phyloP scores from a whole-genome alignment of 371 early-diverging fungal genomes.

The Lichtheimia ornata region DNA sequence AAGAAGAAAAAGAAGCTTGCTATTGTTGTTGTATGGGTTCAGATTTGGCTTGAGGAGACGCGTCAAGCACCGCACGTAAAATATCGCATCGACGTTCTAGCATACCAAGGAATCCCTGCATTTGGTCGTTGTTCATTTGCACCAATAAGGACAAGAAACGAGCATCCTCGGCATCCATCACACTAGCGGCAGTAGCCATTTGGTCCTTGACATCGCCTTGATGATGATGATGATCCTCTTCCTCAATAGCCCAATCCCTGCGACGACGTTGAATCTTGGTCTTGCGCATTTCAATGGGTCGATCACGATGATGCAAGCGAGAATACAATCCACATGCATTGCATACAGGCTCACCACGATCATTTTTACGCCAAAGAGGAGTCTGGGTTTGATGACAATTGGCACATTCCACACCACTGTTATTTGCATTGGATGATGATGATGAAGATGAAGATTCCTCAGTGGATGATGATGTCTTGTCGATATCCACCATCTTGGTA shows the following conservation, averaged over 20 bases:
- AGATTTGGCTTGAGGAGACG: conserved; percentile 13
- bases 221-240: not conserved
- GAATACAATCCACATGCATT: conserved; percentile 93
- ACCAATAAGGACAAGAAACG: conserved; percentile 43
- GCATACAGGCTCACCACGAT: conserved; percentile 81
- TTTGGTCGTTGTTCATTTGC: conserved; percentile 55
- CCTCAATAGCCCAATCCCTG: conserved; percentile 49
- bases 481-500: conserved; percentile 4
- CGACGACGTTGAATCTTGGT: conserved; percentile 66
- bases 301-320: conserved; percentile 72
- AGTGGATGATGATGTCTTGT: conserved; percentile 2
- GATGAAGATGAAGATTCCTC: not conserved
- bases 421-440: not conserved
- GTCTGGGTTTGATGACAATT: conserved; percentile 86
- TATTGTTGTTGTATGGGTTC: not conserved
- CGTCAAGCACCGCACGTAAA: conserved; percentile 25
- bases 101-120: conserved; percentile 52
- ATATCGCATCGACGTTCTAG: conserved; percentile 44
- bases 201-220: not conserved
- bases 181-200: not conserved
- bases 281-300: conserved; percentile 68
- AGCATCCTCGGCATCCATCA: conserved; percentile 30
- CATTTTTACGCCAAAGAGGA: conserved; percentile 87
- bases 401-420: conserved; percentile 47
- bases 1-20: no score